A percentile compares a stretch with the other conserved stretches of the same genome.
Conservation (phyloP, 2,329 filamentous ascomycete genomes). For the Zasmidium angulare region DNA sequence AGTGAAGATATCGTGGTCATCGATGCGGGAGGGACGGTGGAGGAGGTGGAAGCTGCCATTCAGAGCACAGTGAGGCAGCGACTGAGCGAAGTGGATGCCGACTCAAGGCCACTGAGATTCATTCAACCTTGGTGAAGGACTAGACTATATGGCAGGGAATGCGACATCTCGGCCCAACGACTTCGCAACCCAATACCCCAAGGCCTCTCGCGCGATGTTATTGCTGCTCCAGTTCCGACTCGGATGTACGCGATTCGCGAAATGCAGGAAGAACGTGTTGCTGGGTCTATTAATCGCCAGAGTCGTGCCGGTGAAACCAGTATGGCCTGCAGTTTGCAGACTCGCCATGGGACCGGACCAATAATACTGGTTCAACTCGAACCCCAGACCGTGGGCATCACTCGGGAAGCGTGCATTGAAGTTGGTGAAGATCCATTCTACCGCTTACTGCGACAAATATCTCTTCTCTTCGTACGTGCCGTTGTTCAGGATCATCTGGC, state of each 20-base stretch:
- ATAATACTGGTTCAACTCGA: slow-evolving; percentile 1
- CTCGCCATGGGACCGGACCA: background rate
- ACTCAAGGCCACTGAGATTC: slow-evolving; percentile 11
- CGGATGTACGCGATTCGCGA: background rate
- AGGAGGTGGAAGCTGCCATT: slow-evolving; percentile 49
- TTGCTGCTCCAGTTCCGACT: background rate
- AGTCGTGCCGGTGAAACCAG: background rate
- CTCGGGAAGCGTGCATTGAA: background rate
- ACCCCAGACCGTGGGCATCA: background rate
- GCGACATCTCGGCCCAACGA: background rate
- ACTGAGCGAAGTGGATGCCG: background rate
- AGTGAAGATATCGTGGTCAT: slow-evolving; percentile 54
- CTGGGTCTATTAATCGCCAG: background rate
- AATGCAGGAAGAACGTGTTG: slow-evolving; percentile 1
- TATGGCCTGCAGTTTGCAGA: background rate
- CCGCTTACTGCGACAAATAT: background rate
- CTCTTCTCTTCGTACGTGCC: background rate
- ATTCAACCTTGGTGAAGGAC: slow-evolving; percentile 21
- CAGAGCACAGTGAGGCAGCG: slow-evolving; percentile 23
- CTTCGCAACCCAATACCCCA: background rate
- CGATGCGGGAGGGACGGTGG: slow-evolving; percentile 54
- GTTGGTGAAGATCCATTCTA: background rate
- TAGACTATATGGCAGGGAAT: background rate
- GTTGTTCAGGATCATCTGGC: background rate
- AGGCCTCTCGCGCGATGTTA: background rate